Conservation (phyloP, 2,329 filamentous ascomycete genomes). For the Alternaria atra region DNA sequence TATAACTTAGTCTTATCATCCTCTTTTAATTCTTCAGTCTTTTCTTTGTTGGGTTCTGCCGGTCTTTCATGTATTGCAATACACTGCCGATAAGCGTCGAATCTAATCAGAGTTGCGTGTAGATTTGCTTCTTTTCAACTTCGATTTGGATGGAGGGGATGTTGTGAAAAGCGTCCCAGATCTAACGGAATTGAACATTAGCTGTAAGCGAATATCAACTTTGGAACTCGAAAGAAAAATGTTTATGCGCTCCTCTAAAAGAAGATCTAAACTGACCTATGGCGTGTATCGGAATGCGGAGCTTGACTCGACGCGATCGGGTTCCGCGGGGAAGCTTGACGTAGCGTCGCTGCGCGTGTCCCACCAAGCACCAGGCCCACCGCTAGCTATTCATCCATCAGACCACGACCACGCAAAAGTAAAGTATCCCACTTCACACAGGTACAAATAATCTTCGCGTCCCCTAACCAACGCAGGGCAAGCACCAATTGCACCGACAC, state of each 20-base stretch:
- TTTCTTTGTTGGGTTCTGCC: no score
- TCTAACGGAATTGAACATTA: background rate
- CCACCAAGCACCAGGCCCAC: constrained; percentile 2
- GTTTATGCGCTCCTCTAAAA: no score
- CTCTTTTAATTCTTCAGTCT: no score
- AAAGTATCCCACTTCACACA: background rate
- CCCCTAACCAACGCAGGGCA: background rate
- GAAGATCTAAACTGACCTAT: background rate
- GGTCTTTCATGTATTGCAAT: no score
- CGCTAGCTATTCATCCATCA: background rate
- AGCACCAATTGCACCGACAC: background rate
- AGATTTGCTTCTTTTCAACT: no score
- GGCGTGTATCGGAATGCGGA: background rate
- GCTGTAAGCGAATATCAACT: background rate
- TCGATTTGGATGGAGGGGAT: no score
- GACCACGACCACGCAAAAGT: background rate
- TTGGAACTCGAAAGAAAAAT: background rate
- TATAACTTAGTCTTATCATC: no score
- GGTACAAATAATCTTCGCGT: background rate
- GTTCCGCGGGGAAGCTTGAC: constrained; percentile 10
- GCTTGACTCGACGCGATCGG: constrained; percentile 5
- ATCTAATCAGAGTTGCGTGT: no score
- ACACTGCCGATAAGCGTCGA: no score
- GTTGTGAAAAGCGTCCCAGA: no score
- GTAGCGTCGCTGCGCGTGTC: constrained; percentile 4